Conservation (phyloP, 1,284 basidiomycete species). For the Apiotrichum brassicae region DNA sequence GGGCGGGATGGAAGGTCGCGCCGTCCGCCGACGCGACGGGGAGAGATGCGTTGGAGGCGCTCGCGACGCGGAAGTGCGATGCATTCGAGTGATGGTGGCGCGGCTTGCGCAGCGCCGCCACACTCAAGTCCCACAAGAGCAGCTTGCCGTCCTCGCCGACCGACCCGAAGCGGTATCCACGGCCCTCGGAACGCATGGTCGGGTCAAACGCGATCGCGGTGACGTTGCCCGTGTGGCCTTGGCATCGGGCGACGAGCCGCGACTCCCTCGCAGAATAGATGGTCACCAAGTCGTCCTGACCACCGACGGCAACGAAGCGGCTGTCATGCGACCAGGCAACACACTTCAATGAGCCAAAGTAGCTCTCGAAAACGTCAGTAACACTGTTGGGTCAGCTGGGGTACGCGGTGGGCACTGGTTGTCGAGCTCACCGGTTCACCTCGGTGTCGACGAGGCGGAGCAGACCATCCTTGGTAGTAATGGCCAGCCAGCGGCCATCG, state of each 20-base stretch:
- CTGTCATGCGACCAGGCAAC: slow-evolving; percentile 92
- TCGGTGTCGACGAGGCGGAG: slow-evolving; percentile 77
- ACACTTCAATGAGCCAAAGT: slow-evolving; percentile 83
- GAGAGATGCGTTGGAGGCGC: slow-evolving; percentile 51
- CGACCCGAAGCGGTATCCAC: slow-evolving; percentile 83
- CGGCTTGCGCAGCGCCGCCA: slow-evolving; percentile 46
- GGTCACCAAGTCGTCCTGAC: slow-evolving; percentile 89
- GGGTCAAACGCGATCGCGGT: slow-evolving; percentile 79
- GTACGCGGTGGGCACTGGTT: neutral
- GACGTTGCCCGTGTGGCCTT: slow-evolving; percentile 93
- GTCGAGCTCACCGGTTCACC: slow-evolving; percentile 58
- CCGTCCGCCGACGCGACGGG: slow-evolving; percentile 51
- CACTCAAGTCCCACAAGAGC: slow-evolving; percentile 90
- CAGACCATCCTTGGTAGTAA: slow-evolving; percentile 82
- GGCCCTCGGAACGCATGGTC: slow-evolving; percentile 70
- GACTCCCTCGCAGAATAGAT: slow-evolving; percentile 88
- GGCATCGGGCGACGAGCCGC: slow-evolving; percentile 88
- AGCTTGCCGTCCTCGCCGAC: slow-evolving; percentile 92
- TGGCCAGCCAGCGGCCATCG: slow-evolving; percentile 76
- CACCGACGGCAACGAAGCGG: slow-evolving; percentile 82
- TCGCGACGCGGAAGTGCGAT: slow-evolving; percentile 28
- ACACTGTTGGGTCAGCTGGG: slow-evolving; percentile 56
- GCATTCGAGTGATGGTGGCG: slow-evolving; percentile 38
- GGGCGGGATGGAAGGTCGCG: slow-evolving; percentile 71
- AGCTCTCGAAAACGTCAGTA: slow-evolving; percentile 81